Evolutionary conservation across 139 green algal species (phyloP), one percentile per base, ranked within the genome.

Genomic region (Bryopsis sp.): DNA sequence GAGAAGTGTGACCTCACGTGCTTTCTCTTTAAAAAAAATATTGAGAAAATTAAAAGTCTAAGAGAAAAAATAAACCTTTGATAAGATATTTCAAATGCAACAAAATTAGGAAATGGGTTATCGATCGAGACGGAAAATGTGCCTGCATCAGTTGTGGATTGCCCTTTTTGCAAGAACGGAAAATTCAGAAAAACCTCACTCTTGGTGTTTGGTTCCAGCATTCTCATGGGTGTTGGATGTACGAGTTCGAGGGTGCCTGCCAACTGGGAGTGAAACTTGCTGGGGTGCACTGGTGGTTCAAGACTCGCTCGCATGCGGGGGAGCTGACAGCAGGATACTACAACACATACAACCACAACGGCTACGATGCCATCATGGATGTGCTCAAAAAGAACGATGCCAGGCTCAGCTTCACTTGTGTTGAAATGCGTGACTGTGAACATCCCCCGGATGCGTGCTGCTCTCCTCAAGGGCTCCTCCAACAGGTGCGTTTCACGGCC

Each of bases 261-360:
- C 81, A 82, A 50, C 78, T 97, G 29, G 85, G 85, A 48, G 85
- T 87, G 62, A 97, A 98, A 81, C 79, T 98, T 19, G 90, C 94
- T 0, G 94, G 94, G 34, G 90, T 99, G 74, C 94, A 99, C 82
- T 99, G 94, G 94, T 99, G 94, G 91, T 98, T 94, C 82, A 94
- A 95, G 68, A 86, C 76, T 28, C 71, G 81, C 3, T 79, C 85
- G 6, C 94, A 99, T 73, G 91, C 94, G 1, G 94, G 91, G 5
- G 94, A 99, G 83, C 80, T 96, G 11, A 99, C 94, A 0, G 92
- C 94, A 0, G 94, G 94, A 0, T 97, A 97, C 85, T 99, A 98
- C 82, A 98, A 97, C 88, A 93, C 90, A 47, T 76, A 89, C 2
- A 79, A 95, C 58, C 80, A 85, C 29, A 81, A 97, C 73, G 93